phyloP scores from a whole-genome alignment of 1,284 basidiomycete species.

The Clitocybe nebularis region DNA sequence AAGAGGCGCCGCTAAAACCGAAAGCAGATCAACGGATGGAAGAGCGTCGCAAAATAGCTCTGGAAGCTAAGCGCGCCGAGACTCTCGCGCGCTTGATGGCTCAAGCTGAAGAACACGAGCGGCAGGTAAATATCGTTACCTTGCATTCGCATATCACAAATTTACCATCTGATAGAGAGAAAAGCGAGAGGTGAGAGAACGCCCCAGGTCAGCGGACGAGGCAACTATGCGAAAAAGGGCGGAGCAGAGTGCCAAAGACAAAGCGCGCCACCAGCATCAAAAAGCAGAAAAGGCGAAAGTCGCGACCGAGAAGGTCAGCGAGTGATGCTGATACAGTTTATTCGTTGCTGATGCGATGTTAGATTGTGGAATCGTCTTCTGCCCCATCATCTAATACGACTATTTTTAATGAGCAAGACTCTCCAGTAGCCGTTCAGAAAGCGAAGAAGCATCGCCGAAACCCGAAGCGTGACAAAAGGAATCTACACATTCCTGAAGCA shows the following conservation, averaged over 20 bases:
- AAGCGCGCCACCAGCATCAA: constrained; percentile 22
- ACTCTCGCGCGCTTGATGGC: constrained; percentile 19
- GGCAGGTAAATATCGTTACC: no score
- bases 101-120: constrained; percentile 22
- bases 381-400: not conserved
- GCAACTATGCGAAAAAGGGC: constrained; percentile 24
- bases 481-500: no score
- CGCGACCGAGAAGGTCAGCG: constrained; percentile 8
- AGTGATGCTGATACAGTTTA: not conserved
- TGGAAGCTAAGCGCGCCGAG: constrained; percentile 19
- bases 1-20: no score
- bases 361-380: not conserved
- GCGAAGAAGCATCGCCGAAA: no score
- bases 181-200: no score
- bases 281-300: constrained; percentile 22
- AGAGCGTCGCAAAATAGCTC: constrained; percentile 6
- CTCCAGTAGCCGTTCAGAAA: no score
- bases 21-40: constrained; percentile 6
- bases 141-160: no score
- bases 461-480: no score
- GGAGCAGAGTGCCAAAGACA: constrained; percentile 33
- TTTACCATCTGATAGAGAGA: no score
- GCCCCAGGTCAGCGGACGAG: no score
- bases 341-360: not conserved
- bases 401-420: no score